Base-by-base conservation (phyloP, 352 stramenopile species). In the Phytopythium boreale region DNA sequence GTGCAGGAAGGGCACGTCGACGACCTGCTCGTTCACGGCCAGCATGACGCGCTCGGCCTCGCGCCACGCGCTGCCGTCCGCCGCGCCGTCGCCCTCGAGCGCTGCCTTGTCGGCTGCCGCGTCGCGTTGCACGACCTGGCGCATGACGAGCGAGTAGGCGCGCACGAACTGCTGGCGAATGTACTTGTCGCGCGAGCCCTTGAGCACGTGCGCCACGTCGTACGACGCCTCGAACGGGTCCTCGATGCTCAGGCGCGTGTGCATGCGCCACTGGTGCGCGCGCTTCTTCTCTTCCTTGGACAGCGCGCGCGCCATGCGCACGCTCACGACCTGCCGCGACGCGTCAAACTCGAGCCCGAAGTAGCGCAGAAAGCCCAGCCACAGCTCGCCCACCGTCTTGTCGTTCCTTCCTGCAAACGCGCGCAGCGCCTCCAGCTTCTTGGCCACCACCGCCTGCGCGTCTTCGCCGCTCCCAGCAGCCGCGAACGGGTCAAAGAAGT, bases 161-260 rank as follows among this genome's bases (percentile, higher is more conserved):
- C 84, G 80, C 9, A 83, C 82, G 51, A 92, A 89, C 62, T 95
- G 82, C 69, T 95, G 86, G 12, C 86, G 86, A 64, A 92, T 91
- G 74, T 93, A 91, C 63, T 92, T 93, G 71, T 95, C 83, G 24
- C 84, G 82, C 12, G 81, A 84, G 27, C 88, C 83, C 60, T 98
- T 98, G 19, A 99, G 79, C 22, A 99, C 96, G 72, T 99, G 97
- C 9, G 95, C 96, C 49, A 99, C 96, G 72, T 99, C 93, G 74
- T 99, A 99, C 70, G 92, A 97, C 4, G 87, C 96, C 70, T 99
- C 98, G 77, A 99, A 99, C 3, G 98, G 98, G 76, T 99, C 98
- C 85, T 99, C 97, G 61, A 99, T 98, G 53, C 82, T 91, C 62
- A 95, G 53, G 0, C 87, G 81, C 56, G 81, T 88, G 62, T 90